These are phyloP conservation scores for Coprinopsis sp. DNA, from an alignment of 768 basidiomycete species.

Conservation along the genomic window DNA sequence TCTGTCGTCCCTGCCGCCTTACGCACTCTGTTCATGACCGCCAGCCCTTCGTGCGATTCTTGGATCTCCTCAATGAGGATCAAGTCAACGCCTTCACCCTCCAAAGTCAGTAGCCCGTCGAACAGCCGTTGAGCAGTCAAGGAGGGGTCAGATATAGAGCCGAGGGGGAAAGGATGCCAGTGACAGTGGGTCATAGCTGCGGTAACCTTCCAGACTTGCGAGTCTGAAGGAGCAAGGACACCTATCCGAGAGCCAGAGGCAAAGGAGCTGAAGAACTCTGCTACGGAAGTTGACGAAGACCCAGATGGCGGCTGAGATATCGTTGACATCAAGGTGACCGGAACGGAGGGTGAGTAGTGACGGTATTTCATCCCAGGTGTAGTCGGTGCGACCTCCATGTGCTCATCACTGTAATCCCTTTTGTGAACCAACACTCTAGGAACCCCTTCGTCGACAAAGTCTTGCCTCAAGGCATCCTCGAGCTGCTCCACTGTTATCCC, in stretches of 20 bases:
- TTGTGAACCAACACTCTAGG: slow-evolving; percentile 73
- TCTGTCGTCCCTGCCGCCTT: slow-evolving; percentile 75
- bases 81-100: slow-evolving; percentile 67
- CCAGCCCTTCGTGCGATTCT: slow-evolving; percentile 81
- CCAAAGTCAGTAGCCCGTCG: slow-evolving; percentile 80
- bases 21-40: slow-evolving; percentile 89
- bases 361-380: slow-evolving; percentile 99
- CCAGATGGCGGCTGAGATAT: slow-evolving; percentile 37
- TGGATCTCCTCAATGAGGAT: slow-evolving; percentile 83
- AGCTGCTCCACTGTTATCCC: slow-evolving; percentile 91
- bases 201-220: slow-evolving; percentile 34
- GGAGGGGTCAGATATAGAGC: slow-evolving; percentile 51
- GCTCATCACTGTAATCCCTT: slow-evolving; percentile 68
- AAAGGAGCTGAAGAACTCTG: slow-evolving; percentile 32
- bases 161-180: slow-evolving; percentile 55
- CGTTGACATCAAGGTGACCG: slow-evolving; percentile 71
- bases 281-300: slow-evolving; percentile 23
- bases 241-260: slow-evolving; percentile 43
- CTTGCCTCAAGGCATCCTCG: slow-evolving; percentile 48
- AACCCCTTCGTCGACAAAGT: slow-evolving; percentile 27
- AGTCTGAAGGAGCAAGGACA: slow-evolving; percentile 61
- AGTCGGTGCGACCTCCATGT: slow-evolving; percentile 75
- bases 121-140: slow-evolving; percentile 79
- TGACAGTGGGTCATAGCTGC: slow-evolving; percentile 34
- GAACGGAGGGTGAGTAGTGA: slow-evolving; percentile 91